Evolutionary conservation across 345 rosid species (phyloP).

Genomic region (Brassica cretica): DNA sequence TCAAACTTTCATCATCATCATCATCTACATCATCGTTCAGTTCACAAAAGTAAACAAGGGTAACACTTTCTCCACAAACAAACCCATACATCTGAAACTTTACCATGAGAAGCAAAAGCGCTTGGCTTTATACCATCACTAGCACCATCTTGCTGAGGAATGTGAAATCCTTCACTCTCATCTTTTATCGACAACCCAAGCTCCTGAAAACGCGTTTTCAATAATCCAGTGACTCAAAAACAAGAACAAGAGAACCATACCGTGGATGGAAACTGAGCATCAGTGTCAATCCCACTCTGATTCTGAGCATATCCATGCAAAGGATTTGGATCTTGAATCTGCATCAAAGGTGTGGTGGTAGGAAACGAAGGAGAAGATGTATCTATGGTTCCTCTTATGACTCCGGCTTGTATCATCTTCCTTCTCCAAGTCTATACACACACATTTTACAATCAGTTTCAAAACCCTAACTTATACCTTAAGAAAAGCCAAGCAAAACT

Average conservation of each 20-base stretch:
- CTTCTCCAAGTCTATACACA: constrained; percentile 14
- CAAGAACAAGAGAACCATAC: constrained; percentile 17
- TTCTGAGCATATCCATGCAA: neutral
- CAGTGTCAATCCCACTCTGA: neutral
- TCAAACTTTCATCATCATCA: constrained; percentile 26
- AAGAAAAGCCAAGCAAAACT: neutral
- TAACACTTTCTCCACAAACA: neutral
- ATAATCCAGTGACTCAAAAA: neutral
- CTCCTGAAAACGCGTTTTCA: neutral
- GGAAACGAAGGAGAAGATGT: neutral
- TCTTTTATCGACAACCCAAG: neutral
- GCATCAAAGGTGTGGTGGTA: neutral
- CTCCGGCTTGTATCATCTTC: constrained; percentile 30
- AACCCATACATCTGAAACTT: neutral
- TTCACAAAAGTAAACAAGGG: neutral
- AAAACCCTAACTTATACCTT: neutral
- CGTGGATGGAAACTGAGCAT: neutral
- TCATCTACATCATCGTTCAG: constrained; percentile 11
- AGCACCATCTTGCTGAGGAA: constrained; percentile 21
- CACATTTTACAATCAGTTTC: neutral
- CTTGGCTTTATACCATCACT: neutral
- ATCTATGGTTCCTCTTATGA: neutral
- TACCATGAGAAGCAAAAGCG: constrained; percentile 1
- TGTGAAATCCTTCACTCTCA: constrained; percentile 1
- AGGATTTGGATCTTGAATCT: neutral